Conservation (phyloP, 306 rosid genomes). For the Trifolium subterraneum region DNA sequence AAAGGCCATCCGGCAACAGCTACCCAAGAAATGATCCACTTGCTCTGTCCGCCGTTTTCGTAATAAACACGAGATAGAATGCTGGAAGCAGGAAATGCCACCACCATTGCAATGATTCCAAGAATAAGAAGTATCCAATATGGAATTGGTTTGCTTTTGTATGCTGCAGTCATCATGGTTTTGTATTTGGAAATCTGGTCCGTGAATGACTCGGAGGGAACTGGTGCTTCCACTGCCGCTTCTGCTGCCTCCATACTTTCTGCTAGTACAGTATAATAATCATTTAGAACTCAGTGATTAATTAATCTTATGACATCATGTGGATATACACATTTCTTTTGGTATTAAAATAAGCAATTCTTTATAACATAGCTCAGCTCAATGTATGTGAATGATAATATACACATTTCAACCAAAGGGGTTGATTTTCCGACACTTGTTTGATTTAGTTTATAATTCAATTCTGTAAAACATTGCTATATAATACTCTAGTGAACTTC, state of each 20-base stretch:
- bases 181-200: slow-evolving; percentile 50
- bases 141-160: slow-evolving; percentile 67
- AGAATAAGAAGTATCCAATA: slow-evolving; percentile 80
- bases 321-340: slow-evolving; percentile 1
- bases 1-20: slow-evolving; percentile 96
- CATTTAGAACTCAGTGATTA: background rate
- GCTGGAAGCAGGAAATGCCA: slow-evolving; percentile 91
- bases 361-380: background rate
- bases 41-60: slow-evolving; percentile 78
- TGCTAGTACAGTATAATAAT: slow-evolving; percentile 38
- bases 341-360: background rate
- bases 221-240: slow-evolving; percentile 43
- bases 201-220: slow-evolving; percentile 50
- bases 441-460: background rate
- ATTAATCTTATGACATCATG: slow-evolving; percentile 11
- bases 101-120: slow-evolving; percentile 77
- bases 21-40: slow-evolving; percentile 97
- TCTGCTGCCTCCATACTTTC: slow-evolving; percentile 57
- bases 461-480: background rate
- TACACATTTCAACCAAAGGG: background rate
- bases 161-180: slow-evolving; percentile 49
- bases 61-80: slow-evolving; percentile 86
- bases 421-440: background rate
- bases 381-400: background rate
- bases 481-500: background rate